Percentiles rank a stretch among this genome's conserved stretches.
phyloP scores from a whole-genome alignment of 495 filamentous ascomycete genomes.

The Astrothelium macrocarpum region DNA sequence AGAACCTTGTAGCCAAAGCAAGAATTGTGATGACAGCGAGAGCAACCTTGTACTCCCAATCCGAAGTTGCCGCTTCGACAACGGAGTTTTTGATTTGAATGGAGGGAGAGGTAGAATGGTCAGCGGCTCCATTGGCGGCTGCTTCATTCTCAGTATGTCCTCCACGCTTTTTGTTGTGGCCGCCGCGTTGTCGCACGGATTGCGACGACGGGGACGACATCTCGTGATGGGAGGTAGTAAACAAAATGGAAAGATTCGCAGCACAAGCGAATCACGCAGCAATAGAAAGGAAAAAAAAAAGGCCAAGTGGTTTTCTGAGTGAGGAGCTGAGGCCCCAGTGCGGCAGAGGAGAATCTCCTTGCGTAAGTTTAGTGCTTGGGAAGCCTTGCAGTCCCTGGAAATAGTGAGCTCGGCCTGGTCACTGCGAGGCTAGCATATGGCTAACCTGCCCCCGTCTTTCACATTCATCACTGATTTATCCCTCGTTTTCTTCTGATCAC shows the following conservation, averaged over 20 bases:
- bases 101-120: conserved; percentile 17
- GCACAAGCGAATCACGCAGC: not conserved
- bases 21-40: conserved; percentile 66
- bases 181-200: conserved; percentile 9
- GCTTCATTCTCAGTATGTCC: not conserved
- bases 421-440: no score
- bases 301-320: not conserved
- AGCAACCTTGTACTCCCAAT: conserved; percentile 81
- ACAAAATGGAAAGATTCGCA: not conserved
- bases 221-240: not conserved
- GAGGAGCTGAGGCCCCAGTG: not conserved
- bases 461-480: no score
- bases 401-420: no score
- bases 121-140: not conserved
- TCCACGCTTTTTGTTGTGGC: conserved; percentile 4
- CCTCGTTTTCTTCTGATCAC: no score
- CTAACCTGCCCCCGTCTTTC: no score
- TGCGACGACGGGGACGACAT: conserved; percentile 10
- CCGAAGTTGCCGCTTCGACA: conserved; percentile 33
- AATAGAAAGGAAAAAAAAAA: not conserved
- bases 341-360: not conserved
- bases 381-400: no score
- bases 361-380: not conserved
- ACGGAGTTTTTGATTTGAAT: conserved; percentile 18
- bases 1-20: conserved; percentile 89